Conservation (phyloP, 2,329 filamentous ascomycete genomes). For the Claviceps maximensis region DNA sequence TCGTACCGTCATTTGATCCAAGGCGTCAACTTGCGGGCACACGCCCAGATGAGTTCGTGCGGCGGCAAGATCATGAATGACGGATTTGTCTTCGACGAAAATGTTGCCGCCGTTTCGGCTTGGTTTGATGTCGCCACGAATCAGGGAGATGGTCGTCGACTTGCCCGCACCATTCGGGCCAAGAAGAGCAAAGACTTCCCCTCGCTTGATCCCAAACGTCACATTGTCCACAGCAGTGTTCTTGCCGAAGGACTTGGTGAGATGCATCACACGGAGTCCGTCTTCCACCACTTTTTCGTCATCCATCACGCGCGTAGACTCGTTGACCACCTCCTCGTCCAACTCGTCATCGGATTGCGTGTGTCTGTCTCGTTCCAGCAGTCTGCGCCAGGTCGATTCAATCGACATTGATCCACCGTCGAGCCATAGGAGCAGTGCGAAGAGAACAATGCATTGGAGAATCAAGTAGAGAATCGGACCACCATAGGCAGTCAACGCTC, state of each 20-base stretch:
- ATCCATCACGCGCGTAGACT: constrained; percentile 46
- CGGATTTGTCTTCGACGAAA: constrained; percentile 63
- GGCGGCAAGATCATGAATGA: constrained; percentile 55
- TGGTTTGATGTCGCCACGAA: constrained; percentile 76
- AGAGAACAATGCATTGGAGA: constrained; percentile 57
- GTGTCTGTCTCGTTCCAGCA: constrained; percentile 23
- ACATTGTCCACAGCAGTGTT: constrained; percentile 79
- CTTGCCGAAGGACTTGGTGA: constrained; percentile 66
- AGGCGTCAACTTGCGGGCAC: constrained; percentile 76
- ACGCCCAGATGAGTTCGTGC: constrained; percentile 76
- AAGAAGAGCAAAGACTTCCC: constrained; percentile 78
- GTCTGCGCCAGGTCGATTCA: constrained; percentile 34
- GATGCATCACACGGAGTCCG: constrained; percentile 64
- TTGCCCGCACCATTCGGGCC: constrained; percentile 90
- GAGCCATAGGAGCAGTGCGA: constrained; percentile 62
- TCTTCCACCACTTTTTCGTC: constrained; percentile 28
- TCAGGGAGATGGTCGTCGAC: constrained; percentile 75
- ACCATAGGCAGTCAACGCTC: constrained; percentile 60
- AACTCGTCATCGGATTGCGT: constrained; percentile 19
- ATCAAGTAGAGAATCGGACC: constrained; percentile 75
- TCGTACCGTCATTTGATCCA: constrained; percentile 79
- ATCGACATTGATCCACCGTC: constrained; percentile 61
- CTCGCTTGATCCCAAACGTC: constrained; percentile 65
- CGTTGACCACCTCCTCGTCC: constrained; percentile 50
- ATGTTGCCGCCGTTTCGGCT: constrained; percentile 61